Base-by-base conservation (phyloP, 1,284 basidiomycete species). In the Neotropicomus parvogracilis region DNA sequence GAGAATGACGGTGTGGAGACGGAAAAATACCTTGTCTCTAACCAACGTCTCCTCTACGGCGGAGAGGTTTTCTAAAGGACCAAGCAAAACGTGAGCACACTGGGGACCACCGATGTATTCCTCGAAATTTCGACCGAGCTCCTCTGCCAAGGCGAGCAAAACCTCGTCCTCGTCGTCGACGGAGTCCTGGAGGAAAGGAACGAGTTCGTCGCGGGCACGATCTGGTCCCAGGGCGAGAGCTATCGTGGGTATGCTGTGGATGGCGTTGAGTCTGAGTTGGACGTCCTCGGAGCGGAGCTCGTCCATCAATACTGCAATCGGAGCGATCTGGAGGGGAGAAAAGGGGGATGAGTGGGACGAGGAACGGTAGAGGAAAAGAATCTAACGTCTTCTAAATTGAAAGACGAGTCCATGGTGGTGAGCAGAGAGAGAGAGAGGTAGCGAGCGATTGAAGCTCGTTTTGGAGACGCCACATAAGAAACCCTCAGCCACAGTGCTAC, bases 141-240 rank as follows among this genome's bases (percentile, higher is more conserved):
- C 97, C 62, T 98, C 95, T 17, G 95, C 95, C 46, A 99, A 77
- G 4, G 95, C 97, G 33, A 99, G 80, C 32, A 99, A 76, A 26
- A 99, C 95, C 67, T 99, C 97, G 68, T 99, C 97, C 72, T 99
- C 97, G 65, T 99, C 97, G 70, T 99, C 97, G 59, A 99, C 85
- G 31, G 94, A 97, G 65, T 99, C 95, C 73, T 94, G 89, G 50
- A 99, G 80, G 75, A 99, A 99, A 1, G 95, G 92, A 56, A 99
- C 84, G 55, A 99, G 82, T 70, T 99, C 97, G 53, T 95, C 91
- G 54, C 97, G 85, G 29, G 95, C 90, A 56, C 97, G 88, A 75
- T 97, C 90, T 27, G 94, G 87, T 12, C 97, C 97, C 43, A 99
- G 81, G 33, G 97, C 97, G 54, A 99, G 82, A 3, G 97, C 97